These are phyloP conservation scores for Rutstroemia sydowiana DNA, from an alignment of 2,329 filamentous ascomycete genomes.

Conservation along the genomic window DNA sequence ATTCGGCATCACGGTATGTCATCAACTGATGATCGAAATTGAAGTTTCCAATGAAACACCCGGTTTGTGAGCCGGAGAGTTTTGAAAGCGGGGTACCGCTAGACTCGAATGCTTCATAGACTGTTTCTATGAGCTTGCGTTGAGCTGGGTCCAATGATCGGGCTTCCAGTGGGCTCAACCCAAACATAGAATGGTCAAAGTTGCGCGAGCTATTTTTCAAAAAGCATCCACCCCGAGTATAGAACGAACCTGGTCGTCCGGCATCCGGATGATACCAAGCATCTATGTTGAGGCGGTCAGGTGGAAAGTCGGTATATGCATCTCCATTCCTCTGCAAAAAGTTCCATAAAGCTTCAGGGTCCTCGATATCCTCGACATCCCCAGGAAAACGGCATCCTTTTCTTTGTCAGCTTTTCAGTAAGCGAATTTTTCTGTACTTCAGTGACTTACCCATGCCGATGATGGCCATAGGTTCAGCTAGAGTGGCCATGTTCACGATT, in stretches of 20 bases:
- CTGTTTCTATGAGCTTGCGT: not conserved
- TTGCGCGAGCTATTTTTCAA: constrained; percentile 20
- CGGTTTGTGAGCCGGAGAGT: constrained; percentile 16
- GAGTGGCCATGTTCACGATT: not conserved
- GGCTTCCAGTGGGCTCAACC: not conserved
- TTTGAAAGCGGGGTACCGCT: not conserved
- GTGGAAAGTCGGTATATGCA: constrained; percentile 15
- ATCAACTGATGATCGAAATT: constrained; percentile 6
- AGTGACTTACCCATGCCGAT: constrained; percentile 27
- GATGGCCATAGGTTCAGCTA: constrained; percentile 31
- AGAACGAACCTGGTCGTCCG: constrained; percentile 12
- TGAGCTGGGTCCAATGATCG: not conserved
- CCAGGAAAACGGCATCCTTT: not conserved
- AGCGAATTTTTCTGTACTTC: no score
- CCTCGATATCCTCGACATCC: not conserved
- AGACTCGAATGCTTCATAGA: constrained; percentile 1
- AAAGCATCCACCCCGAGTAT: constrained; percentile 14
- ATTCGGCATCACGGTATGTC: constrained; percentile 10
- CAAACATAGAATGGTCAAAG: constrained; percentile 15
- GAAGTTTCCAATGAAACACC: constrained; percentile 16
- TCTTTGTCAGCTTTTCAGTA: no score
- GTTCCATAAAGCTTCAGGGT: constrained; percentile 15
- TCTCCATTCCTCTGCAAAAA: constrained; percentile 9
- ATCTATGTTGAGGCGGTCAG: constrained; percentile 14
- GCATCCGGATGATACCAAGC: constrained; percentile 9